Conservation (phyloP, 116 monocot genomes). For the Posidonia oceanica region DNA sequence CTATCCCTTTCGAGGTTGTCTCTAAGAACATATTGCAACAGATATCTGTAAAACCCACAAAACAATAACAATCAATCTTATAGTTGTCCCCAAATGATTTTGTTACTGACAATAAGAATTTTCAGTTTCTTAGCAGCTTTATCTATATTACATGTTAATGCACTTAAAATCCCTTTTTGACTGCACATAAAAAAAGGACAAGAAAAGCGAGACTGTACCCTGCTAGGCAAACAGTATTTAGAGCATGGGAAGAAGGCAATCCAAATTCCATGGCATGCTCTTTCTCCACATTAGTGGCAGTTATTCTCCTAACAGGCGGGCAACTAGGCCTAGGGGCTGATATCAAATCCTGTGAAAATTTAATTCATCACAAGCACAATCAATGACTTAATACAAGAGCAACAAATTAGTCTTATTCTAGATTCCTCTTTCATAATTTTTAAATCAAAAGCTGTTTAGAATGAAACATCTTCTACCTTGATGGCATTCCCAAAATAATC, state of each 20-base stretch:
- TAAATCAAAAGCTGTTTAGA: too few species aligned
- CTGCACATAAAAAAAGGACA: not conserved
- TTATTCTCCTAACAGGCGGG: constrained; percentile 83
- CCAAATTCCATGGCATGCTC: constrained; percentile 93
- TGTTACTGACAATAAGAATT: too few species aligned
- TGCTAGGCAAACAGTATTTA: constrained; percentile 81
- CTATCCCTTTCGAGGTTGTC: constrained; percentile 24
- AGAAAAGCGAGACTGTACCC: constrained; percentile 31
- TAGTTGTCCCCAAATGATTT: too few species aligned
- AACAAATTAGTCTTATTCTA: not conserved
- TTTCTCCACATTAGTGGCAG: constrained; percentile 64
- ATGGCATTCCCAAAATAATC: constrained; percentile 70
- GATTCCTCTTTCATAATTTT: not conserved
- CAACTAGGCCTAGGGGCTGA: constrained; percentile 81
- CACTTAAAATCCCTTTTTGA: too few species aligned
- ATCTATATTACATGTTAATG: too few species aligned
- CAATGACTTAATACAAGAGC: not conserved
- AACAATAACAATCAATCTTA: not conserved
- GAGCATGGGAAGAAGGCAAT: constrained; percentile 89
- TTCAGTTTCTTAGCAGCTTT: too few species aligned
- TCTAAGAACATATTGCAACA: constrained; percentile 48
- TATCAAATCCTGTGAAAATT: constrained; percentile 42
- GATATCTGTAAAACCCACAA: constrained; percentile 42
- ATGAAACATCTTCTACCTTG: constrained; percentile 38
- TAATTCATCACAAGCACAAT: not conserved